Conservation (phyloP, 2,329 filamentous ascomycete species). For the Pseudogymnoascus sp. region DNA sequence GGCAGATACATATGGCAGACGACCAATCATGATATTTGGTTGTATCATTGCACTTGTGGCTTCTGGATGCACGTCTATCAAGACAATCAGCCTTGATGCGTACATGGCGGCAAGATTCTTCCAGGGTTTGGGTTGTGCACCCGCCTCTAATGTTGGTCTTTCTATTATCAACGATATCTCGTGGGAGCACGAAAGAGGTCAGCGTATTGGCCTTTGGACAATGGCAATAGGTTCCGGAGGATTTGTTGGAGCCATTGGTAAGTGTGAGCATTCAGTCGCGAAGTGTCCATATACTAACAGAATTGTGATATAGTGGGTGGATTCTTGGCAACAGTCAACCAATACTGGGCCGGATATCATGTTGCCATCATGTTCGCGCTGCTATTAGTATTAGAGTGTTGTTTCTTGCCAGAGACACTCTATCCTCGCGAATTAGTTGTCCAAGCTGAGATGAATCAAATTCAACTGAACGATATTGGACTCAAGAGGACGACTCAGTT, state of each 20-base stretch:
- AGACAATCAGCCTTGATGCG: conserved; percentile 33
- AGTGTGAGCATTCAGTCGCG: conserved; percentile 15
- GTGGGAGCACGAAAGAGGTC: conserved; percentile 49
- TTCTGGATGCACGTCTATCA: conserved; percentile 30
- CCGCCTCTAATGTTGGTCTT: conserved; percentile 47
- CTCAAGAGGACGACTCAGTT: conserved; percentile 19
- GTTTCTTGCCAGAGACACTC: conserved; percentile 48
- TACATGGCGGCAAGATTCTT: conserved; percentile 55
- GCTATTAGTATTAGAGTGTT: conserved; percentile 40
- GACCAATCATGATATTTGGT: conserved; percentile 41
- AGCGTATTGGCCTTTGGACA: conserved; percentile 50
- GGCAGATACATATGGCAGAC: conserved; percentile 45
- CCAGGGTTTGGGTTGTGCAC: conserved; percentile 48
- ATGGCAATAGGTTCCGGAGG: conserved; percentile 47
- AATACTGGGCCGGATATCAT: conserved; percentile 49
- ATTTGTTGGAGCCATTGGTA: conserved; percentile 41
- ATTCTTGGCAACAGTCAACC: conserved; percentile 41
- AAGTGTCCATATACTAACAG: conserved; percentile 9
- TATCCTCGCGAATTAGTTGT: conserved; percentile 37
- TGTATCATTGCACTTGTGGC: conserved; percentile 30
- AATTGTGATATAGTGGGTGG: conserved; percentile 37
- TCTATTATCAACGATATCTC: conserved; percentile 49
- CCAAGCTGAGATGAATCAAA: background rate
- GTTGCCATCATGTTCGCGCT: conserved; percentile 45
- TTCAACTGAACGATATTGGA: background rate